phyloP scores from a whole-genome alignment of 169 alveolate genomes.

The Cryptosporidium bovis region DNA sequence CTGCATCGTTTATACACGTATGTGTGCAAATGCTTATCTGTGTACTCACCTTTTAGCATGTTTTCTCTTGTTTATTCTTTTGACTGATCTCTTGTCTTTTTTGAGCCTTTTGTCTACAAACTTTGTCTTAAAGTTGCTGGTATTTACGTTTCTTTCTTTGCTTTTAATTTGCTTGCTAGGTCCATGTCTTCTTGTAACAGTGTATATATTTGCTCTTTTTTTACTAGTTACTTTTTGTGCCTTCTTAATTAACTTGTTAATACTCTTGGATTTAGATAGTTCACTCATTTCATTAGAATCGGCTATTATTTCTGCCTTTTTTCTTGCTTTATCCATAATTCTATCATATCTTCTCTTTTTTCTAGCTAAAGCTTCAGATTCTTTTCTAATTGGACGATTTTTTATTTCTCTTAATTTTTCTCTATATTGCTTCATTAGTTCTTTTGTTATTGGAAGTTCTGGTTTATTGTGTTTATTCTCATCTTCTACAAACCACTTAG shows the following conservation, averaged over 20 bases:
- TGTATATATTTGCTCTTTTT: slow-evolving; percentile 81
- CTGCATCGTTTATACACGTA: no score
- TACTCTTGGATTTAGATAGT: slow-evolving; percentile 87
- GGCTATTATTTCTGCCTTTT: slow-evolving; percentile 86
- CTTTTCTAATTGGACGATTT: slow-evolving; percentile 96
- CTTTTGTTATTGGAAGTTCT: slow-evolving; percentile 95
- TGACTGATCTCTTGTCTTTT: slow-evolving; percentile 92
- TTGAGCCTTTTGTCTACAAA: slow-evolving; percentile 95
- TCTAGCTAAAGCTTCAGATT: slow-evolving; percentile 94
- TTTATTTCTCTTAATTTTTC: slow-evolving; percentile 93
- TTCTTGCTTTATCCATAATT: slow-evolving; percentile 90
- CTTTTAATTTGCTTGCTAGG: slow-evolving; percentile 83
- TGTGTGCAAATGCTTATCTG: no score
- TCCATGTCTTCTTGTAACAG: slow-evolving; percentile 87
- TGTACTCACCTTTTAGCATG: background rate
- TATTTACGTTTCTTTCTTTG: slow-evolving; percentile 83
- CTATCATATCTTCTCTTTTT: slow-evolving; percentile 91
- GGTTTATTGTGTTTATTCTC: slow-evolving; percentile 93
- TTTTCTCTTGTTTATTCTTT: slow-evolving; percentile 80
- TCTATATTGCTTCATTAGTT: slow-evolving; percentile 91
- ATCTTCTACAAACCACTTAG: slow-evolving; percentile 97
- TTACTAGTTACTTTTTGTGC: slow-evolving; percentile 81
- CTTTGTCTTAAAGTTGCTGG: slow-evolving; percentile 76
- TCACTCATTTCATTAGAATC: slow-evolving; percentile 90
- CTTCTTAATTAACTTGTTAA: slow-evolving; percentile 87